A percentile compares a stretch with the other conserved stretches of the same genome.
Conservation (phyloP, 2,329 filamentous ascomycete genomes). For the Thelonectria olida region DNA sequence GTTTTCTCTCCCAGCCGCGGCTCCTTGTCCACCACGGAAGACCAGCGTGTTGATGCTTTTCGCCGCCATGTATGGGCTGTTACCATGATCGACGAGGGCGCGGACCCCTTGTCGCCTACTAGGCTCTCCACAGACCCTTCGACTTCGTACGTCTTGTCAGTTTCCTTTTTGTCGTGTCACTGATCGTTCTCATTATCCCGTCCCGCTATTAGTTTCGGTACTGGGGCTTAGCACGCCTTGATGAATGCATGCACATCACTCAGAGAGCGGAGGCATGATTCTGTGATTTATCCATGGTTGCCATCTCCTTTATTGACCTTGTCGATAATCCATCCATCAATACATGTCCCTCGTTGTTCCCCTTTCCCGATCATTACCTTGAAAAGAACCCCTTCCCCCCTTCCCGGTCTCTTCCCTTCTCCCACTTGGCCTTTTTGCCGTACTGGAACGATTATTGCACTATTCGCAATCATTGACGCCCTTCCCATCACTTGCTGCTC, state of each 20-base stretch:
- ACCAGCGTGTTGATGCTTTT: conserved; percentile 40
- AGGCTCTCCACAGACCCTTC: conserved; percentile 33
- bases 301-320: neutral
- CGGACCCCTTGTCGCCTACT: conserved; percentile 30
- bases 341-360: neutral
- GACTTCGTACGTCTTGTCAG: conserved; percentile 30
- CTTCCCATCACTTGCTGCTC: neutral
- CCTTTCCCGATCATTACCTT: neutral
- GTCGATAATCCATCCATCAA: neutral
- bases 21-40: conserved; percentile 40
- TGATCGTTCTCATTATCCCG: neutral
- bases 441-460: neutral
- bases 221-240: neutral
- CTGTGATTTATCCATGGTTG: neutral
- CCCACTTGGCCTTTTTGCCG: neutral
- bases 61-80: conserved; percentile 39
- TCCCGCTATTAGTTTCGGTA: conserved; percentile 8
- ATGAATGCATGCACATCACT: neutral
- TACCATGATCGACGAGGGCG: conserved; percentile 42
- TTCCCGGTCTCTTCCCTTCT: neutral
- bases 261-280: neutral
- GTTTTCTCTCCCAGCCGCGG: conserved; percentile 39
- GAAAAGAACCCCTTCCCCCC: neutral
- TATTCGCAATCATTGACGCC: neutral
- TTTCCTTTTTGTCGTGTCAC: neutral